Conservation (phyloP, 2,329 filamentous ascomycete genomes). For the Exophiala xenobiotica region DNA sequence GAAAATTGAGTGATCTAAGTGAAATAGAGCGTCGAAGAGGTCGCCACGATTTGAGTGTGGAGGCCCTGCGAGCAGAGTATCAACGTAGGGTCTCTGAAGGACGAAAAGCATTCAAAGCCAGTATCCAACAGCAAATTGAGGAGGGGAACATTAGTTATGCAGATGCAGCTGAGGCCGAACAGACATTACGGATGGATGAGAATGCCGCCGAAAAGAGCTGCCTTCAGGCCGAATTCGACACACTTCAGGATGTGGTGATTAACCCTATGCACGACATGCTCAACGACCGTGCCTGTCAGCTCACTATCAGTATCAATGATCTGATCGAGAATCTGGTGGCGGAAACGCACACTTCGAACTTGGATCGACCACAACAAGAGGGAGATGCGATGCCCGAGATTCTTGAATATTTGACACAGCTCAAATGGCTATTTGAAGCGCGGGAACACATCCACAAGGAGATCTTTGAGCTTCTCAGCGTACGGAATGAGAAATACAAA, state of each 20-base stretch:
- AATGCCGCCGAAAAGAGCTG: slow-evolving; percentile 68
- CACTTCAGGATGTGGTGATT: slow-evolving; percentile 80
- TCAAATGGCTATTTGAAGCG: slow-evolving; percentile 96
- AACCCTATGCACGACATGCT: slow-evolving; percentile 78
- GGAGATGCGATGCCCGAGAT: slow-evolving; percentile 93
- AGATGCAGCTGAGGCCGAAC: slow-evolving; percentile 78
- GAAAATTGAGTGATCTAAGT: slow-evolving; percentile 69
- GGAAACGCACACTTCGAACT: slow-evolving; percentile 65
- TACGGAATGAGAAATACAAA: slow-evolving; percentile 83
- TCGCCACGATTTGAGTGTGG: slow-evolving; percentile 51
- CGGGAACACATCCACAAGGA: slow-evolving; percentile 84
- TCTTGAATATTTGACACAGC: slow-evolving; percentile 85
- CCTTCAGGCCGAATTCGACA: slow-evolving; percentile 77
- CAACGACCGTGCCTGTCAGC: slow-evolving; percentile 69
- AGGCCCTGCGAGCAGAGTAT: slow-evolving; percentile 54
- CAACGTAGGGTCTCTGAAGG: slow-evolving; percentile 56
- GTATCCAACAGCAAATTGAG: slow-evolving; percentile 76
- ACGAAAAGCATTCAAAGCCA: slow-evolving; percentile 65
- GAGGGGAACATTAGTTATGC: slow-evolving; percentile 77
- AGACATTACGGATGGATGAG: slow-evolving; percentile 70
- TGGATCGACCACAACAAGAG: slow-evolving; percentile 88
- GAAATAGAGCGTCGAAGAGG: slow-evolving; percentile 68
- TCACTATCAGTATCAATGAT: slow-evolving; percentile 74
- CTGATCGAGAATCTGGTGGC: slow-evolving; percentile 70
- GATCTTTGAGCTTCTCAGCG: slow-evolving; percentile 78